phyloP scores from a whole-genome alignment of 1,139 yeast species.

The Candida albicans region DNA sequence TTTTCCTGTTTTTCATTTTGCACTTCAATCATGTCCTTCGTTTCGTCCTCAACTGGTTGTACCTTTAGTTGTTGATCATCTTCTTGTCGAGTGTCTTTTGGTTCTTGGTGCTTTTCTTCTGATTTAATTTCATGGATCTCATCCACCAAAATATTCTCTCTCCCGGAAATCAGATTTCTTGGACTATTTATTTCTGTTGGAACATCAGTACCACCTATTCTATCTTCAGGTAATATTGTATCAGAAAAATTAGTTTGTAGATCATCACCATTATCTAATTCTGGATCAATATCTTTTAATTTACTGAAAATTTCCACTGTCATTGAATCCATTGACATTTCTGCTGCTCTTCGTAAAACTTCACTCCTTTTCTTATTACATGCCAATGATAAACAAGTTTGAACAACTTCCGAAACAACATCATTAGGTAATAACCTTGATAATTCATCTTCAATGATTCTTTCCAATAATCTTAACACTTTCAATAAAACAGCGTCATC shows the following conservation, averaged over 20 bases:
- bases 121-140: conserved; percentile 7
- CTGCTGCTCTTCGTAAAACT: conserved; percentile 85
- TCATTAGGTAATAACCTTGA: conserved; percentile 74
- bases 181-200: conserved; percentile 15
- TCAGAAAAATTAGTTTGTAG: conserved; percentile 37
- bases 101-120: conserved; percentile 10
- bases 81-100: not conserved
- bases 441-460: conserved; percentile 62
- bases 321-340: conserved; percentile 73
- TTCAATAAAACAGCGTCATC: conserved; percentile 90
- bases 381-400: conserved; percentile 88
- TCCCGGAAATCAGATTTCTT: conserved; percentile 10
- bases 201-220: conserved; percentile 38
- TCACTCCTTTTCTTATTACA: conserved; percentile 92
- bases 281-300: conserved; percentile 58
- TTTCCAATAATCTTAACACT: conserved; percentile 74
- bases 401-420: conserved; percentile 83
- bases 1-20: conserved; percentile 1
- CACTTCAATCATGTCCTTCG: not conserved
- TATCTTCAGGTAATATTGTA: conserved; percentile 40
- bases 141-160: conserved; percentile 1
- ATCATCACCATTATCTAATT: conserved; percentile 26
- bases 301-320: conserved; percentile 68
- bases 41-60: conserved; percentile 29
- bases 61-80: not conserved